Percentiles rank a stretch among this genome's conserved stretches.
Conservation (phyloP, 2,329 filamentous ascomycete species). For the Pyricularia sp. region DNA sequence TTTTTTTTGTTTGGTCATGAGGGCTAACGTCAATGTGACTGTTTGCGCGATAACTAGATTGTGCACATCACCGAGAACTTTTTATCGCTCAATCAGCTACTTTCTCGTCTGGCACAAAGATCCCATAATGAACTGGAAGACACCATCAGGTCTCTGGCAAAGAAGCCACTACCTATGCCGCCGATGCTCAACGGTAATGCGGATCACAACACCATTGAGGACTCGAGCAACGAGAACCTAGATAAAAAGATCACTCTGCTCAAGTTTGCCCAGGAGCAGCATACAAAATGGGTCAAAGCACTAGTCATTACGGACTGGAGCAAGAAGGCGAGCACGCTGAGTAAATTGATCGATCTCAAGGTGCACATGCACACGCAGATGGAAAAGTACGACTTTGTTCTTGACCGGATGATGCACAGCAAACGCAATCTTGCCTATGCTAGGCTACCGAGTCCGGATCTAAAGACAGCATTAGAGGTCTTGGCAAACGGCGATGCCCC, state of each 20-base stretch:
- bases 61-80: conserved; percentile 64
- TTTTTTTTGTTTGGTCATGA: background rate
- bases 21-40: background rate
- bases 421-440: conserved; percentile 61
- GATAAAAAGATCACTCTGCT: conserved; percentile 65
- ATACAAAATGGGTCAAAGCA: conserved; percentile 85
- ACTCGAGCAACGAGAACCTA: conserved; percentile 51
- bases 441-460: conserved; percentile 76
- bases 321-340: conserved; percentile 63
- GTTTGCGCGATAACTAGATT: conserved; percentile 20
- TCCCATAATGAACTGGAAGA: conserved; percentile 68
- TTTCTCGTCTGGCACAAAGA: conserved; percentile 69
- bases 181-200: conserved; percentile 34
- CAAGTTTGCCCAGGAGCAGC: conserved; percentile 64
- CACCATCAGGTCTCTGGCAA: conserved; percentile 55
- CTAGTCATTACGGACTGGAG: conserved; percentile 88
- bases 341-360: conserved; percentile 78
- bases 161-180: conserved; percentile 45
- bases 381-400: conserved; percentile 42
- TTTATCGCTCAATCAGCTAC: conserved; percentile 59
- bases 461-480: conserved; percentile 78
- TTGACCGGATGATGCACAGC: conserved; percentile 54
- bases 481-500: conserved; percentile 64
- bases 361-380: conserved; percentile 56
- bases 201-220: conserved; percentile 28